A percentile compares a stretch with the other conserved stretches of the same genome.
These are phyloP conservation scores for Saturnispora zaruensis DNA, from an alignment of 805 yeast species.

Conservation along the genomic window DNA sequence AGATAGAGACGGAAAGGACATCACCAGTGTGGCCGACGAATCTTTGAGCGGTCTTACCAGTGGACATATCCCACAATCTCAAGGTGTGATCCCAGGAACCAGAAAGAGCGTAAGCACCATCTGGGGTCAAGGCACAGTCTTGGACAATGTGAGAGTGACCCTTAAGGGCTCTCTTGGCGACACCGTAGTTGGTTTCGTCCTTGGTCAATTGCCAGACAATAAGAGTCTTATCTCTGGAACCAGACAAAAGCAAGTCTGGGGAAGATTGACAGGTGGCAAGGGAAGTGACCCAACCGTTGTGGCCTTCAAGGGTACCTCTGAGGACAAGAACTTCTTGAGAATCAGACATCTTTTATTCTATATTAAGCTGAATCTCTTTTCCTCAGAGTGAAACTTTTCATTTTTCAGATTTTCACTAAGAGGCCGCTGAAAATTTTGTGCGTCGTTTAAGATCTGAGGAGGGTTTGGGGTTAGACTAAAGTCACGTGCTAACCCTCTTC, in stretches of 20 bases:
- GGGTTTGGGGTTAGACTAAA: not conserved
- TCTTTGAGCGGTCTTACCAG: conserved; percentile 90
- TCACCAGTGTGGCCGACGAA: conserved; percentile 98
- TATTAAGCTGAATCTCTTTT: not conserved
- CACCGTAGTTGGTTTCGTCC: conserved; percentile 96
- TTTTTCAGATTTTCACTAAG: not conserved
- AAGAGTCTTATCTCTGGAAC: conserved; percentile 97
- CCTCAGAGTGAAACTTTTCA: not conserved
- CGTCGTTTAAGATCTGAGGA: not conserved
- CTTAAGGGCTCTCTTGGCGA: conserved; percentile 91
- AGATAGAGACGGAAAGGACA: conserved; percentile 93
- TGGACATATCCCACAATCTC: conserved; percentile 94
- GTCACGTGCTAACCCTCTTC: conserved; percentile 2
- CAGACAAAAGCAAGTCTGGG: conserved; percentile 97
- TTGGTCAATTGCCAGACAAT: conserved; percentile 96
- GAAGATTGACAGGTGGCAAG: conserved; percentile 95
- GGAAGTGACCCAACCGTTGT: conserved; percentile 96
- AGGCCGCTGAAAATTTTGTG: conserved; percentile 1
- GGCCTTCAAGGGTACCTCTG: conserved; percentile 98
- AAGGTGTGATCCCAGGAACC: conserved; percentile 99
- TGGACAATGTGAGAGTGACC: conserved; percentile 99
- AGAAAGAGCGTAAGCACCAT: conserved; percentile 95
- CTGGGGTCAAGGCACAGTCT: conserved; percentile 96
- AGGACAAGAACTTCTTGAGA: conserved; percentile 92
- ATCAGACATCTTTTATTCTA: conserved; percentile 46